A percentile compares a stretch with the other conserved stretches of the same genome.
phyloP scores from a whole-genome alignment of 495 filamentous ascomycete genomes.

The Extremus antarcticus region DNA sequence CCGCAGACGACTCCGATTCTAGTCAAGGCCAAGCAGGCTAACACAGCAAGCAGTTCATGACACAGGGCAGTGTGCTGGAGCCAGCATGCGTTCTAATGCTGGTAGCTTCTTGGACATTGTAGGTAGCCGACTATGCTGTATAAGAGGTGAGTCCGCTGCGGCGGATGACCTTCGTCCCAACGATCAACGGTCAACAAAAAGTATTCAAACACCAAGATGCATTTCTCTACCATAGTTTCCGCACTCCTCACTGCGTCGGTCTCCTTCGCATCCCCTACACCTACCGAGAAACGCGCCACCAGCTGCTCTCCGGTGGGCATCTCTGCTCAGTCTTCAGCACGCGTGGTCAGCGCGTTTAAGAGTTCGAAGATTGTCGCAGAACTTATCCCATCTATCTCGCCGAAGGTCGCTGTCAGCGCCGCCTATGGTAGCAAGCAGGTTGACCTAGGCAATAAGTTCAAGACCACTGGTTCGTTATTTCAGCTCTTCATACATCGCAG shows the following conservation, averaged over 20 bases:
- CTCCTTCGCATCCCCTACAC: not conserved
- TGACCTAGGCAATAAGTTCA: slow-evolving; percentile 7
- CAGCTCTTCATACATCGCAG: too few species aligned
- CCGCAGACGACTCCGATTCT: not conserved
- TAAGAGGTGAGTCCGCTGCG: too few species aligned
- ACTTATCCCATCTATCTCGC: slow-evolving; percentile 9
- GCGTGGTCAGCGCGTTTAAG: slow-evolving; percentile 3
- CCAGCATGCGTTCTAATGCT: too few species aligned
- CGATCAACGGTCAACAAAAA: too few species aligned
- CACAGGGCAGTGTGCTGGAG: too few species aligned
- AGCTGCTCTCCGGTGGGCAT: not conserved
- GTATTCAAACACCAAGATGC: not conserved
- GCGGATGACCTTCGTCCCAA: too few species aligned
- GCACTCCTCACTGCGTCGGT: not conserved
- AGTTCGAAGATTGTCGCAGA: slow-evolving; percentile 5
- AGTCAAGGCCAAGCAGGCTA: too few species aligned
- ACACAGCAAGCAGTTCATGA: too few species aligned
- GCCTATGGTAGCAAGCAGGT: slow-evolving; percentile 7
- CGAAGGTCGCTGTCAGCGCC: slow-evolving; percentile 7
- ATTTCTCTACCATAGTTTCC: not conserved
- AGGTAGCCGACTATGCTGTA: too few species aligned
- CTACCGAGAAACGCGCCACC: not conserved
- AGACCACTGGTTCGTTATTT: slow-evolving; percentile 1
- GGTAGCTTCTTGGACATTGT: too few species aligned
- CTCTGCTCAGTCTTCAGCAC: not conserved